Evolutionary conservation across 2,329 filamentous ascomycete genomes (phyloP).

Genomic region (Neobulgaria alba): DNA sequence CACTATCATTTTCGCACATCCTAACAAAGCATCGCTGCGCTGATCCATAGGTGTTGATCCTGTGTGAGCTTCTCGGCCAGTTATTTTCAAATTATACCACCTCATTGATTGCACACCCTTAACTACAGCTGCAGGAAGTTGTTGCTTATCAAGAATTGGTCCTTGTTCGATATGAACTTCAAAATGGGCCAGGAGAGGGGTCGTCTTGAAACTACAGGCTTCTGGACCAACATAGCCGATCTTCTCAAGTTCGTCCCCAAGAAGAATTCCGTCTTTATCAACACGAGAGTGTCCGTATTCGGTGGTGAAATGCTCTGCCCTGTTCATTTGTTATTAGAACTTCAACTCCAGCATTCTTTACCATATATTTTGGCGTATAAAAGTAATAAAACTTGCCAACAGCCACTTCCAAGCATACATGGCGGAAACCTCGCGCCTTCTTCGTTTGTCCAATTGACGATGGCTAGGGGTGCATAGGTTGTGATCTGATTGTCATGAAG

Average conservation of each 20-base stretch:
- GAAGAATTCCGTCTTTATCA: constrained; percentile 32
- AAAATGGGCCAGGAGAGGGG: constrained; percentile 65
- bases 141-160: constrained; percentile 56
- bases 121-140: constrained; percentile 59
- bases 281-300: constrained; percentile 51
- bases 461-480: constrained; percentile 57
- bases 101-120: constrained; percentile 55
- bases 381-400: constrained; percentile 55
- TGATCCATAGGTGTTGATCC: constrained; percentile 37
- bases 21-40: constrained; percentile 58
- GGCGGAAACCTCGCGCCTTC: constrained; percentile 73
- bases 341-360: too few relatives aligned
- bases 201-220: constrained; percentile 46
- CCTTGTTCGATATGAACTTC: constrained; percentile 70
- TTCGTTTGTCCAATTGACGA: constrained; percentile 38
- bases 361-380: too few relatives aligned
- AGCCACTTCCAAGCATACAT: constrained; percentile 64
- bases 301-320: too few relatives aligned
- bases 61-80: constrained; percentile 30
- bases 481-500: constrained; percentile 58
- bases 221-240: constrained; percentile 61
- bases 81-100: constrained; percentile 60
- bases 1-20: constrained; percentile 18
- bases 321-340: too few relatives aligned
- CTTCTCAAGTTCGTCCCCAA: constrained; percentile 41